Conservation (phyloP, 2,329 filamentous ascomycete species). For the Pseudogymnoascus sp. region DNA sequence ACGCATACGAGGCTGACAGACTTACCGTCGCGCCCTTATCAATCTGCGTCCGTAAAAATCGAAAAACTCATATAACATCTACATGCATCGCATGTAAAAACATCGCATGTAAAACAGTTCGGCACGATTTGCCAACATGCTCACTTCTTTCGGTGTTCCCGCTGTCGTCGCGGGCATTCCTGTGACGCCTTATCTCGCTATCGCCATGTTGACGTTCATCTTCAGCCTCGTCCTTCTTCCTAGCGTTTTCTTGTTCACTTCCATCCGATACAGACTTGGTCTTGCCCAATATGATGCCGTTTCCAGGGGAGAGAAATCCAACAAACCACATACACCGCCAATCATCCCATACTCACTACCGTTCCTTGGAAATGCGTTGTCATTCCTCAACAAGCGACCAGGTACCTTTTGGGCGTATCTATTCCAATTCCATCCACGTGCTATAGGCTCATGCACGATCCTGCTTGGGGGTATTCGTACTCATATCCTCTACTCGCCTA, state of each 20-base stretch:
- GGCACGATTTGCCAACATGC: not conserved
- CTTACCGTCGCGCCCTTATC: not conserved
- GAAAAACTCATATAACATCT: not conserved
- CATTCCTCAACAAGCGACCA: not conserved
- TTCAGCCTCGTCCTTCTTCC: not conserved
- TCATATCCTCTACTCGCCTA: not conserved
- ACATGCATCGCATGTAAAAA: not conserved
- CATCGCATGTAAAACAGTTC: not conserved
- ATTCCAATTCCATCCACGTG: not conserved
- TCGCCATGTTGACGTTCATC: not conserved
- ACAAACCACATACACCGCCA: not conserved
- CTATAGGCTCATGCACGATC: not conserved
- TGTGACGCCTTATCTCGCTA: not conserved
- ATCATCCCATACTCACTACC: not conserved
- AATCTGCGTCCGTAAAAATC: not conserved
- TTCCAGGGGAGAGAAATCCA: not conserved
- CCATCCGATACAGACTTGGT: not conserved
- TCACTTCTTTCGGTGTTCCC: not conserved
- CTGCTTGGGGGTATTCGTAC: not conserved
- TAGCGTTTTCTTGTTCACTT: not conserved
- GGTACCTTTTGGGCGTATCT: not conserved
- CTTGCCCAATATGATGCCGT: not conserved
- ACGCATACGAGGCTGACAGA: not conserved
- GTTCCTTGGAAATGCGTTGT: conserved; percentile 7
- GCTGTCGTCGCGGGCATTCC: not conserved